Percentiles rank a stretch among this genome's conserved stretches.
These are phyloP conservation scores for Marchantia polymorpha DNA, from an alignment of 225 moss, liverwort and hornwort genomes.

Conservation along the genomic window DNA sequence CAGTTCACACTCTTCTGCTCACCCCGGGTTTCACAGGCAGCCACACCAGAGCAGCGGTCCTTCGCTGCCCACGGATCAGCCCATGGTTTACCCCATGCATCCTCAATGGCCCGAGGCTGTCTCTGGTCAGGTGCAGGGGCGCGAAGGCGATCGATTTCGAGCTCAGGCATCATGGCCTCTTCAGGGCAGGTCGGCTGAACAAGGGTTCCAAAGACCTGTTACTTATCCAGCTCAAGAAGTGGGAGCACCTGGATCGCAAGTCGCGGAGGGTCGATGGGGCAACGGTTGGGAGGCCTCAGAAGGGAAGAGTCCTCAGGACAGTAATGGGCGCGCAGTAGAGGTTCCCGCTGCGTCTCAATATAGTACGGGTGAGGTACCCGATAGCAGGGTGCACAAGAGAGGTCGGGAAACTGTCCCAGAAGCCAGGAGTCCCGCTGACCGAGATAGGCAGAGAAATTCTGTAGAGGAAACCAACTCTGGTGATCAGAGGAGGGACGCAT, in stretches of 20 bases:
- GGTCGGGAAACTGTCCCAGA: slow-evolving; percentile 17
- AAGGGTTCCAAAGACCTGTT: slow-evolving; percentile 12
- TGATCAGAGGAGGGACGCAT: slow-evolving; percentile 24
- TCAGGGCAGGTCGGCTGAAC: slow-evolving; percentile 15
- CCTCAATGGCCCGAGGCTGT: slow-evolving; percentile 32
- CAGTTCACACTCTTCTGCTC: slow-evolving; percentile 24
- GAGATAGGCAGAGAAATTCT: slow-evolving; percentile 10
- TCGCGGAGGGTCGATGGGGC: not conserved
- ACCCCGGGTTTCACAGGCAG: slow-evolving; percentile 11
- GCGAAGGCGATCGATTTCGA: slow-evolving; percentile 32
- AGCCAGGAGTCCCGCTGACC: not conserved
- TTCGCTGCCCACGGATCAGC: slow-evolving; percentile 14
- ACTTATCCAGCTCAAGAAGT: slow-evolving; percentile 15
- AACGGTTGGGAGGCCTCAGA: slow-evolving; percentile 20
- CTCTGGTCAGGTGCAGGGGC: slow-evolving; percentile 12
- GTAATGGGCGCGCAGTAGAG: slow-evolving; percentile 7
- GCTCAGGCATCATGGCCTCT: slow-evolving; percentile 14
- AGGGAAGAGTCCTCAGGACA: slow-evolving; percentile 11
- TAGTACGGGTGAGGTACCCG: slow-evolving; percentile 4
- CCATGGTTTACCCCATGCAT: slow-evolving; percentile 19
- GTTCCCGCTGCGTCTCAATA: not conserved
- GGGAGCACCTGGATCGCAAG: slow-evolving; percentile 20
- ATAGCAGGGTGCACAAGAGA: slow-evolving; percentile 22
- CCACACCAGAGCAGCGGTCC: slow-evolving; percentile 21
- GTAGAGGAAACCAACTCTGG: slow-evolving; percentile 6